phyloP scores from a whole-genome alignment of 805 yeast genomes.

The Saturnispora besseyi region DNA sequence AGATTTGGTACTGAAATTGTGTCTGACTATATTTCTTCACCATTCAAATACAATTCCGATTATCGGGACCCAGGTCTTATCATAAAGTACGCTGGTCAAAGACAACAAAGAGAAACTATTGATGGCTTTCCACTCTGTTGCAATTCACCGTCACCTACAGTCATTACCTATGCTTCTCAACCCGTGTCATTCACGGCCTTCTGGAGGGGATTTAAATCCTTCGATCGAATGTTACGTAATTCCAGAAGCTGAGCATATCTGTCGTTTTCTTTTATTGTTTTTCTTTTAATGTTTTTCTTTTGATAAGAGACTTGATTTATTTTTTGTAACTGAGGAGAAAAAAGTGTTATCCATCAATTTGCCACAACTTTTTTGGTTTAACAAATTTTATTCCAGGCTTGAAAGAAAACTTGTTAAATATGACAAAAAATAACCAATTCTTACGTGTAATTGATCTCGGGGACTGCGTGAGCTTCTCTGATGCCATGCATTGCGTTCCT shows the following conservation, averaged over 20 bases:
- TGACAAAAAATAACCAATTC: neutral
- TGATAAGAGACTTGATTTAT: neutral
- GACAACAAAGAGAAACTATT: constrained; percentile 8
- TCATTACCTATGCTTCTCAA: neutral
- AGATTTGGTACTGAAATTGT: neutral
- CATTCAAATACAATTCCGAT: neutral
- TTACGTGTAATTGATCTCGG: neutral
- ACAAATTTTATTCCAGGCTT: no score
- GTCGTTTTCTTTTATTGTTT: neutral
- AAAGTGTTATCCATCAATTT: neutral
- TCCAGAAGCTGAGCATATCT: neutral
- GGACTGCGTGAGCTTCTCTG: neutral
- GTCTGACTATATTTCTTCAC: neutral
- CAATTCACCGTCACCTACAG: neutral
- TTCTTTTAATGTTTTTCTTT: neutral
- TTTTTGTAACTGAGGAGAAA: neutral
- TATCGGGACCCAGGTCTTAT: constrained; percentile 10
- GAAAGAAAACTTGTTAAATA: neutral
- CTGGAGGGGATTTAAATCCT: neutral
- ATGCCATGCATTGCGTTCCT: neutral
- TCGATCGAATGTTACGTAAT: neutral
- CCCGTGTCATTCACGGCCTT: constrained; percentile 13
- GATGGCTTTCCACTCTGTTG: constrained; percentile 11
- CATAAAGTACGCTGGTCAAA: constrained; percentile 7
- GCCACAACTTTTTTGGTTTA: neutral